These are phyloP conservation scores for Colletotrichum sansevieriae DNA, from an alignment of 2,329 filamentous ascomycete species.

Conservation along the genomic window DNA sequence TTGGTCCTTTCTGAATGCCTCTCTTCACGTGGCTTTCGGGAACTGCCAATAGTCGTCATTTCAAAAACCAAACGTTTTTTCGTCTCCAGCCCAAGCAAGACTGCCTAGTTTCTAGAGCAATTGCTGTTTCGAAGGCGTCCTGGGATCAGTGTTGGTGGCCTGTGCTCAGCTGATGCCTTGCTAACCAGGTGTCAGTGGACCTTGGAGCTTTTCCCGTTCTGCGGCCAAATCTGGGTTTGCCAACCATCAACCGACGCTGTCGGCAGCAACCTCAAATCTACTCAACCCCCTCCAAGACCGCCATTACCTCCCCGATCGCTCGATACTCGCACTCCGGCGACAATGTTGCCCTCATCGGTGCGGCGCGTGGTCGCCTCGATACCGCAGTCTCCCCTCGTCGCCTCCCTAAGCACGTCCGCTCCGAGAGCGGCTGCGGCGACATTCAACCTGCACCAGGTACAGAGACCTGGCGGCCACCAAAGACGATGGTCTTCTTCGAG, in stretches of 20 bases:
- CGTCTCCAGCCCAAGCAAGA: conserved; percentile 15
- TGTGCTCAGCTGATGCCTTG: conserved; percentile 35
- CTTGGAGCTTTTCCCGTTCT: conserved; percentile 52
- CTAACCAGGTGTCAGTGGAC: conserved; percentile 37
- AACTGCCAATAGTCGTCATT: not conserved
- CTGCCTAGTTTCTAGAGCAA: conserved; percentile 11
- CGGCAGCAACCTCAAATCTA: conserved; percentile 44
- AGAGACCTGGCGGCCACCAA: conserved; percentile 56
- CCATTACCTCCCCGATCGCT: conserved; percentile 23
- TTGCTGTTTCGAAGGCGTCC: not conserved
- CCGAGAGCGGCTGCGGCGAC: conserved; percentile 55
- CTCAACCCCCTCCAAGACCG: conserved; percentile 14
- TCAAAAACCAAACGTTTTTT: conserved; percentile 17
- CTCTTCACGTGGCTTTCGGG: conserved; percentile 11
- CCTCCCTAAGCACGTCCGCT: conserved; percentile 57
- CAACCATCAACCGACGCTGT: conserved; percentile 49
- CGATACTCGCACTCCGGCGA: conserved; percentile 44
- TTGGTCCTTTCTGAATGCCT: not conserved
- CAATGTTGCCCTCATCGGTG: conserved; percentile 66
- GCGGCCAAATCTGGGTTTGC: conserved; percentile 54
- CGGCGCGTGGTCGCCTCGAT: conserved; percentile 65
- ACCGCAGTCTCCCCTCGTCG: conserved; percentile 60
- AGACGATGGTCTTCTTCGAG: conserved; percentile 72
- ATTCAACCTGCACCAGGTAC: conserved; percentile 45
- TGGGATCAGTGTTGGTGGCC: conserved; percentile 15